Evolutionary conservation across 2,329 filamentous ascomycete species (phyloP).

Genomic region (Leptoxyphium fumago): DNA sequence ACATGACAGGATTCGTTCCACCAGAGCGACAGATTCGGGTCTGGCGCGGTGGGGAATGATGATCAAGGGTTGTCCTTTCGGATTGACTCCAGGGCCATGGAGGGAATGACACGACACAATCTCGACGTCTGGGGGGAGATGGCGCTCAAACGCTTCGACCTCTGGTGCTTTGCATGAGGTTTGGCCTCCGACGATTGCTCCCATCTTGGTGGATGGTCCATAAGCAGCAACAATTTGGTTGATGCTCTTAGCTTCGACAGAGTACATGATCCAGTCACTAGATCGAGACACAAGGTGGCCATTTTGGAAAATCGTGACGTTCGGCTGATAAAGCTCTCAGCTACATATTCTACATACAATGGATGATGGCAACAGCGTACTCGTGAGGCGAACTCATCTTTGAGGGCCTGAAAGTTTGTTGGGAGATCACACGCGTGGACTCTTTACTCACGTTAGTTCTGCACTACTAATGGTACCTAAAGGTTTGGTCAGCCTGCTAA

Average conservation of each 20-base stretch:
- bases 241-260: constrained; percentile 86
- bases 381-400: constrained; percentile 68
- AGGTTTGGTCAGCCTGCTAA: background rate
- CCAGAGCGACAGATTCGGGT: constrained; percentile 58
- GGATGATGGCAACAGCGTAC: constrained; percentile 42
- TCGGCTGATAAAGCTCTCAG: constrained; percentile 43
- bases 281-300: constrained; percentile 89
- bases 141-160: constrained; percentile 78
- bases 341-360: constrained; percentile 24
- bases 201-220: constrained; percentile 87
- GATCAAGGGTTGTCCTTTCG: constrained; percentile 79
- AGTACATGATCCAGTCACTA: constrained; percentile 98
- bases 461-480: background rate
- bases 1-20: constrained; percentile 68
- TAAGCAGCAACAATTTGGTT: constrained; percentile 75
- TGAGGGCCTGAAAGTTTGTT: constrained; percentile 70
- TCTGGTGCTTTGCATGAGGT: constrained; percentile 97
- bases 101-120: constrained; percentile 95
- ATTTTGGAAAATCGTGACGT: constrained; percentile 76
- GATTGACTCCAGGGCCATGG: constrained; percentile 81
- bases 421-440: constrained; percentile 89
- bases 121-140: constrained; percentile 76
- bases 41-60: constrained; percentile 87
- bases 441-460: constrained; percentile 37
- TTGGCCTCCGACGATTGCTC: constrained; percentile 90